phyloP scores from a whole-genome alignment of 2,329 filamentous ascomycete species.

The Teratosphaeria nubilosa region DNA sequence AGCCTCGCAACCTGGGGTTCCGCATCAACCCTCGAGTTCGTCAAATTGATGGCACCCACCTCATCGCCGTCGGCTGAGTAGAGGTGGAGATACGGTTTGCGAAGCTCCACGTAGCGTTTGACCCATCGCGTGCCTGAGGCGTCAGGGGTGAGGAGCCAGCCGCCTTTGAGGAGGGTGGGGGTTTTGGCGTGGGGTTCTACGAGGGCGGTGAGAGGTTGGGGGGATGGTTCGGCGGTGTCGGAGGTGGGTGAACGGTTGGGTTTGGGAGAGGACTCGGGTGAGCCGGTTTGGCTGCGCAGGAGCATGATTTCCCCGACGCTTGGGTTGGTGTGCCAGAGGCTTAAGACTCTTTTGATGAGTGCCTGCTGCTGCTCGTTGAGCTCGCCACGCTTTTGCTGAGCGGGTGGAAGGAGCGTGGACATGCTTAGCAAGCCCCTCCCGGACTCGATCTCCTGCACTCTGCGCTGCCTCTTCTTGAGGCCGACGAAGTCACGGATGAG shows the following conservation, averaged over 20 bases:
- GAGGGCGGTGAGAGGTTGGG: constrained; percentile 58
- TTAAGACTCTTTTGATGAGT: constrained; percentile 46
- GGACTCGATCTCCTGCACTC: constrained; percentile 70
- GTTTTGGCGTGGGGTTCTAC: constrained; percentile 75
- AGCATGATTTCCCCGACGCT: constrained; percentile 37
- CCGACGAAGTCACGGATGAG: constrained; percentile 79
- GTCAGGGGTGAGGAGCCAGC: constrained; percentile 73
- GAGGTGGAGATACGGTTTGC: constrained; percentile 83
- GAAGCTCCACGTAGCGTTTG: constrained; percentile 83
- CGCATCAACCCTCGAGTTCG: constrained; percentile 84
- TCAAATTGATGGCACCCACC: constrained; percentile 76
- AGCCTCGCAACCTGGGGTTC: constrained; percentile 78
- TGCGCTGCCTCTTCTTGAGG: constrained; percentile 61
- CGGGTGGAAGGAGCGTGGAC: constrained; percentile 32
- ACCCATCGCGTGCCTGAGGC: constrained; percentile 75
- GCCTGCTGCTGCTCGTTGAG: constrained; percentile 26
- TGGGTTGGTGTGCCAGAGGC: constrained; percentile 49
- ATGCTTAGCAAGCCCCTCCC: constrained; percentile 51
- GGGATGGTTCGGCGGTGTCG: constrained; percentile 29
- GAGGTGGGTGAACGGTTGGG: constrained; percentile 30
- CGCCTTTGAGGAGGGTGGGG: constrained; percentile 61
- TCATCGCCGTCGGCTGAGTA: constrained; percentile 84
- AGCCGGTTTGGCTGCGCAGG: constrained; percentile 47
- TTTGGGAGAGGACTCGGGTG: constrained; percentile 43
- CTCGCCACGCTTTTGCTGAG: constrained; percentile 5